These are phyloP conservation scores for Fusarium haematococcum DNA, from an alignment of 2,329 filamentous ascomycete genomes.

Conservation along the genomic window DNA sequence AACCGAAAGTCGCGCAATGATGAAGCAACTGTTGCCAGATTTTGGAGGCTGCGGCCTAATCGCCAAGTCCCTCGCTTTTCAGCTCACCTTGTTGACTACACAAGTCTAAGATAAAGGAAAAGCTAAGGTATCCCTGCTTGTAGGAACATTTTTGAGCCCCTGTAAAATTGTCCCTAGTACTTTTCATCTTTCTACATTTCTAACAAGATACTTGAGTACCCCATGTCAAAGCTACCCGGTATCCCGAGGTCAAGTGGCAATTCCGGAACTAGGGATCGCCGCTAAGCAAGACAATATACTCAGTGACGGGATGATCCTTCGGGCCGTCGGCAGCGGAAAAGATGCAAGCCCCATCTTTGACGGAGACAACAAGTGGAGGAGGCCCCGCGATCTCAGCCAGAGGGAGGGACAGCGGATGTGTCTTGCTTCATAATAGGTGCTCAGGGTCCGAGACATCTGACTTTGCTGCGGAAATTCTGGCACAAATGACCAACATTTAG, in stretches of 20 bases:
- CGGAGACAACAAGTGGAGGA: neutral
- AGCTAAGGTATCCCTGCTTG: too few relatives aligned
- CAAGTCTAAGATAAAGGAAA: too few relatives aligned
- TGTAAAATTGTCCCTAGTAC: too few relatives aligned
- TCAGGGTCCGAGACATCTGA: neutral
- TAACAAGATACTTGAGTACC: neutral
- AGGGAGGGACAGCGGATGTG: neutral
- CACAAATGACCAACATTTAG: neutral
- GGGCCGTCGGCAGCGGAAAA: neutral
- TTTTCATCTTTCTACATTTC: neutral
- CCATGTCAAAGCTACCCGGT: accelerated
- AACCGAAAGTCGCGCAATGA: too few relatives aligned
- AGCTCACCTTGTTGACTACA: too few relatives aligned
- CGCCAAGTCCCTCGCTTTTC: too few relatives aligned
- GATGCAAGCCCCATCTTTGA: neutral
- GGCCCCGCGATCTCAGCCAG: neutral
- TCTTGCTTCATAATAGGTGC: neutral
- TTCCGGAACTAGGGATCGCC: accelerated
- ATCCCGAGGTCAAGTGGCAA: neutral
- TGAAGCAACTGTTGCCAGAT: too few relatives aligned
- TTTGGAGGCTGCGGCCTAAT: too few relatives aligned
- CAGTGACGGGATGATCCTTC: neutral
- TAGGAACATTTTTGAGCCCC: too few relatives aligned
- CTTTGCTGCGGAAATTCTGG: neutral
- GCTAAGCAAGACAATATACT: neutral